Conservation (phyloP, 176 grass and related monocot genomes). For the Carex littledalei region DNA sequence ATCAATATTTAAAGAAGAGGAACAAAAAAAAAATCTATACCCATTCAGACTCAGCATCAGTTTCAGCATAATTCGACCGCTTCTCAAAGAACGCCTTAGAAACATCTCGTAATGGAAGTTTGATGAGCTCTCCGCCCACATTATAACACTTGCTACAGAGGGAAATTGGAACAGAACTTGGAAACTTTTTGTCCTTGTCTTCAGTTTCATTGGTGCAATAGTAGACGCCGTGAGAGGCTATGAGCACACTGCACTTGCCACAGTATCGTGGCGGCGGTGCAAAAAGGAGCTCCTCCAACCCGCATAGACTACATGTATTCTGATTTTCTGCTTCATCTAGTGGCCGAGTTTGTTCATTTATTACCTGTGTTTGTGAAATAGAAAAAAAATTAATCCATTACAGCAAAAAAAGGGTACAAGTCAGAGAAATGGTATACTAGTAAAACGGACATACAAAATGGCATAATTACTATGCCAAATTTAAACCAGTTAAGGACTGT, state of each 20-base stretch:
- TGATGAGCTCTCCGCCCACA: constrained; percentile 42
- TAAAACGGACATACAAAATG: neutral
- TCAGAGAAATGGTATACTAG: constrained; percentile 2
- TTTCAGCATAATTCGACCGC: constrained; percentile 66
- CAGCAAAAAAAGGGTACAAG: neutral
- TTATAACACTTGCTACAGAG: constrained; percentile 89
- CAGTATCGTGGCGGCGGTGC: constrained; percentile 71
- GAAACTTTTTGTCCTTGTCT: constrained; percentile 16
- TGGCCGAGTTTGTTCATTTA: constrained; percentile 22
- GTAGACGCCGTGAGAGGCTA: constrained; percentile 68
- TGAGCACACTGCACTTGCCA: constrained; percentile 62
- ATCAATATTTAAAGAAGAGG: neutral
- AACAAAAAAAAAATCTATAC: constrained; percentile 40
- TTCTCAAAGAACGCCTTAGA: constrained; percentile 56
- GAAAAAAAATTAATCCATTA: neutral
- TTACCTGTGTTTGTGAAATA: constrained; percentile 43
- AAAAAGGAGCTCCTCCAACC: constrained; percentile 74
- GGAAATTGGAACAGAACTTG: constrained; percentile 28
- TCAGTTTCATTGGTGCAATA: constrained; percentile 55
- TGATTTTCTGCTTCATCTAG: constrained; percentile 51
- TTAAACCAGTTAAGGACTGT: constrained; percentile 8
- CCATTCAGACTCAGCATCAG: constrained; percentile 94
- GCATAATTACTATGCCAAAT: constrained; percentile 21
- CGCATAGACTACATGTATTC: constrained; percentile 78
- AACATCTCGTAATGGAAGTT: constrained; percentile 23